Evolutionary conservation across 495 filamentous ascomycete species (phyloP), one percentile per base, ranked within the genome.

Genomic region (Amniculicola lignicola): DNA sequence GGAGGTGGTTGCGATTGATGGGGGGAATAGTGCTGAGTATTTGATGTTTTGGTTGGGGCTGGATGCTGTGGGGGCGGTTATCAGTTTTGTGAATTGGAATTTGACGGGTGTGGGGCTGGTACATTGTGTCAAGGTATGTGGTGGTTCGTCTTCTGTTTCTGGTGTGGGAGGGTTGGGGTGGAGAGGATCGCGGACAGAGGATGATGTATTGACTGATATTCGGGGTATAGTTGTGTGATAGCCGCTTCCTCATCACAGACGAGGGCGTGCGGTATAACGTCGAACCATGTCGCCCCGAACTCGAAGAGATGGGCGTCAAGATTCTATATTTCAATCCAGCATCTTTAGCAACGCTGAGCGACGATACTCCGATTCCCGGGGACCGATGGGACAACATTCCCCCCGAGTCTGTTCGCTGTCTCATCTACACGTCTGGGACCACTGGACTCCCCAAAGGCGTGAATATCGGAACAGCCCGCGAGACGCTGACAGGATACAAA

Each of bases 371-470:
- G 4, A 45, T 66, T 4, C 63, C 63, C 0, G 35, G 36, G 16
- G 39, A 28, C 2, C 63, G 59, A 18, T 42, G 40, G 15, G 38
- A 51, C 16, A 28, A 45, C 24, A 15, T 56, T 4, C 22, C 27
- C 18, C 15, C 53, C 18, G 59, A 54, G 25, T 51, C 42, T 19
- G 19, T 57, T 7, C 48, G 54, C 19, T 23, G 44, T 9, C 53
- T 65, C 21, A 49, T 65, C 57, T 74, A 72, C 63, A 57, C 40
- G 23, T 63, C 61, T 6, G 78, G 78, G 2, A 81, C 77, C 2
- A 81, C 78, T 1, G 77, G 77, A 1, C 64, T 77, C 42, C 77
- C 78, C 5, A 81, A 81, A 60, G 77, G 67, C 6, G 69, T 69
- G 31, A 45, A 62, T 2, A 69, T 75, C 35, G 49, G 60, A 4